These are phyloP conservation scores for Remersonia thermophila DNA, from an alignment of 2,329 filamentous ascomycete genomes.

Conservation along the genomic window DNA sequence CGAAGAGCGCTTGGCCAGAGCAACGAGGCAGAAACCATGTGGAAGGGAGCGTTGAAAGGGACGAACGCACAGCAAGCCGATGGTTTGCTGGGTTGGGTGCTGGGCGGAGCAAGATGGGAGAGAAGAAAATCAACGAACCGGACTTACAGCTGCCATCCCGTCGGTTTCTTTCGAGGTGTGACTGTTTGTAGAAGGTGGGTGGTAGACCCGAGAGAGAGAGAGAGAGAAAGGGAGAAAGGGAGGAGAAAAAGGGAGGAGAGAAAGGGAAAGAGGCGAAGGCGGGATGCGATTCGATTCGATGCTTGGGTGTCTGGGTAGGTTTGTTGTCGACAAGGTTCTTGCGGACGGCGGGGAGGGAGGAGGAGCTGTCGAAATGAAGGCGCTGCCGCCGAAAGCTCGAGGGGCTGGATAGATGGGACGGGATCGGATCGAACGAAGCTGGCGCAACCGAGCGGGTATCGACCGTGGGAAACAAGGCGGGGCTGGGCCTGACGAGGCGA, in stretches of 20 bases:
- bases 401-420: neutral
- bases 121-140: slow-evolving; percentile 5
- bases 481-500: no score
- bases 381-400: slow-evolving; percentile 4
- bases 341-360: no score
- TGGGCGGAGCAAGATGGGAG: slow-evolving; percentile 4
- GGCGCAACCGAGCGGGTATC: slow-evolving; percentile 1
- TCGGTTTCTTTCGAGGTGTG: slow-evolving; percentile 1
- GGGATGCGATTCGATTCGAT: no score
- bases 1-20: no score
- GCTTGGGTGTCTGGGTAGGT: no score
- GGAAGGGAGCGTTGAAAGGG: no score
- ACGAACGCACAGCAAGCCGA: no score
- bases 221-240: neutral
- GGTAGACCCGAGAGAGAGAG: slow-evolving; percentile 2
- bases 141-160: slow-evolving; percentile 20
- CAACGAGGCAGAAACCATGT: slow-evolving; percentile 7
- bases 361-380: neutral
- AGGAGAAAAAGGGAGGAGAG: no score
- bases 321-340: no score
- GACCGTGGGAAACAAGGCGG: no score
- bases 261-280: no score
- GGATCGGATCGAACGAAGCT: slow-evolving; percentile 6
- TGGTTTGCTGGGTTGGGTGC: no score
- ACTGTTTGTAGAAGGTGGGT: neutral